phyloP scores from a whole-genome alignment of 352 stramenopile genomes.

The Phytophthora cryptogea region DNA sequence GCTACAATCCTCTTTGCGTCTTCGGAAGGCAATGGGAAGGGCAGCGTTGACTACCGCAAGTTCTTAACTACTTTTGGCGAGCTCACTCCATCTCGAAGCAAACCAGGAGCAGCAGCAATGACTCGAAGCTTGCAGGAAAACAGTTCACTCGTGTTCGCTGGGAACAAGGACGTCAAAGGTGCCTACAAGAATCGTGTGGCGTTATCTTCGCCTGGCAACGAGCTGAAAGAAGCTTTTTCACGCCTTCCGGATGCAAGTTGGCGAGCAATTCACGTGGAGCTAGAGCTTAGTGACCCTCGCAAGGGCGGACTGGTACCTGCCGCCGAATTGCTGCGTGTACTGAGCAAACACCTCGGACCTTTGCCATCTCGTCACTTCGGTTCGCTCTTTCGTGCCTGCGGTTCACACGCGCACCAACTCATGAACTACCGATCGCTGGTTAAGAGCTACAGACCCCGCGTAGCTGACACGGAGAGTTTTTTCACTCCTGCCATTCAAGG shows the following conservation, averaged over 20 bases:
- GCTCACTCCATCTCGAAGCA: conserved; percentile 5
- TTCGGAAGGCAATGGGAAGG: conserved; percentile 23
- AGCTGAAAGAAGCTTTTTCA: conserved; percentile 78
- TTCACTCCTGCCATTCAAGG: conserved; percentile 37
- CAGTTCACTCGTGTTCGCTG: conserved; percentile 62
- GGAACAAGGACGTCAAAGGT: conserved; percentile 53
- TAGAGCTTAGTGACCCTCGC: conserved; percentile 58
- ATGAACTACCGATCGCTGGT: conserved; percentile 76
- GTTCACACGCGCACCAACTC: conserved; percentile 65
- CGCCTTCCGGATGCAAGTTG: conserved; percentile 56
- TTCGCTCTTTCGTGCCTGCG: conserved; percentile 66
- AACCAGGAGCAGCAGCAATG: conserved; percentile 17
- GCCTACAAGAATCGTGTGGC: conserved; percentile 61
- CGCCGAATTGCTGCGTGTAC: conserved; percentile 64
- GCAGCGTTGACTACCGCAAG: conserved; percentile 59
- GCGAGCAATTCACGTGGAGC: conserved; percentile 68
- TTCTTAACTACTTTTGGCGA: conserved; percentile 72
- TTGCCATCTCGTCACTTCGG: conserved; percentile 58
- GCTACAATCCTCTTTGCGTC: conserved; percentile 17
- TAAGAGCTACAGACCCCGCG: conserved; percentile 62
- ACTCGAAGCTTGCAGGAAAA: conserved; percentile 56
- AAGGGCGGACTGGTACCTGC: conserved; percentile 65
- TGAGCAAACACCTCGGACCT: conserved; percentile 65
- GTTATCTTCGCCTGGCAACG: conserved; percentile 64
- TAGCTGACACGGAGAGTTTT: conserved; percentile 61